phyloP scores from a whole-genome alignment of 805 yeast genomes.

The Brettanomyces custersianus region DNA sequence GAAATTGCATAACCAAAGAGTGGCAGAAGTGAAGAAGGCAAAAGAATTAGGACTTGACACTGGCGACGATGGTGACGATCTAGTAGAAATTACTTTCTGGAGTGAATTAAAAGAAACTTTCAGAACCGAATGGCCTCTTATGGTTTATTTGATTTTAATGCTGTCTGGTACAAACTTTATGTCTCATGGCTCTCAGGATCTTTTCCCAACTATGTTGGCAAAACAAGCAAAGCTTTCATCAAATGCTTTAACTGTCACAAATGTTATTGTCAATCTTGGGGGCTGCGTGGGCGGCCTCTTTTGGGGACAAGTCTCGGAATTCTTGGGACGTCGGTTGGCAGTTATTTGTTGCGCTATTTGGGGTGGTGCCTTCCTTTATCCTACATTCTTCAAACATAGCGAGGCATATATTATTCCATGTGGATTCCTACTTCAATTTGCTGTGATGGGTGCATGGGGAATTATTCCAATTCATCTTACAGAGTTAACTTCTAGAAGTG shows the following conservation, averaged over 20 bases:
- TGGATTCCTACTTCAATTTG: conserved; percentile 50
- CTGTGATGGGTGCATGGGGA: conserved; percentile 72
- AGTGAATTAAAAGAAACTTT: conserved; percentile 27
- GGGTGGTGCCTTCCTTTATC: conserved; percentile 56
- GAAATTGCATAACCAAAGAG: conserved; percentile 13
- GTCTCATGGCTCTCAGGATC: conserved; percentile 70
- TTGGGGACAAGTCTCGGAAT: conserved; percentile 48
- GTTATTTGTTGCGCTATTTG: conserved; percentile 39
- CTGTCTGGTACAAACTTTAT: conserved; percentile 66
- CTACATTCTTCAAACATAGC: conserved; percentile 41
- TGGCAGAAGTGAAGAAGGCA: conserved; percentile 7
- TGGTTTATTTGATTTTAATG: conserved; percentile 47
- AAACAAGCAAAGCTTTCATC: conserved; percentile 39
- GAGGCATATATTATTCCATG: conserved; percentile 44
- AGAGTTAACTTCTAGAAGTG: conserved; percentile 53
- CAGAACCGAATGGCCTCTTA: conserved; percentile 50
- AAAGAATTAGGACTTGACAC: conserved; percentile 1
- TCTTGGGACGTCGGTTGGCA: conserved; percentile 53
- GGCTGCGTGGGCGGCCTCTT: conserved; percentile 58
- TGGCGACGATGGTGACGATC: conserved; percentile 4
- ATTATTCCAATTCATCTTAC: conserved; percentile 57
- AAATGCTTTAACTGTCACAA: conserved; percentile 48
- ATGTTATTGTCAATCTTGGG: conserved; percentile 57
- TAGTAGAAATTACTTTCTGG: conserved; percentile 7
- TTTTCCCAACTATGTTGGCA: conserved; percentile 55